A percentile compares a stretch with the other conserved stretches of the same genome.
These are phyloP conservation scores for Papiliotrema terrestris DNA, from an alignment of 1,284 basidiomycete species.

Conservation along the genomic window DNA sequence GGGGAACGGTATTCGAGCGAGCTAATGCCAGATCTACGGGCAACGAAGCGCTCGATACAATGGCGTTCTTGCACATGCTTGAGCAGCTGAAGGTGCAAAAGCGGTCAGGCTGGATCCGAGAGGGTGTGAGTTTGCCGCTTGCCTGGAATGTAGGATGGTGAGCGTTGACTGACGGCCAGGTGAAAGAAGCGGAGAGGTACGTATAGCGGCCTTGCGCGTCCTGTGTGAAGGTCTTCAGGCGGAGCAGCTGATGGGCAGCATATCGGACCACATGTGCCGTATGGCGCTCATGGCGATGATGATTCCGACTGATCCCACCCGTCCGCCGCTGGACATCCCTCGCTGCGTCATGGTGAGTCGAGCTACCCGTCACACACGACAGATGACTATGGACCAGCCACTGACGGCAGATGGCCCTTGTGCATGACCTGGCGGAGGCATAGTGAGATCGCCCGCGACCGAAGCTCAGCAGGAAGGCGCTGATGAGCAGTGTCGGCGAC, in stretches of 20 bases:
- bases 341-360: constrained; percentile 53
- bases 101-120: constrained; percentile 87
- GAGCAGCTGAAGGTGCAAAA: constrained; percentile 90
- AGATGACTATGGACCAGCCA: not conserved
- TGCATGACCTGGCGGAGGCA: constrained; percentile 95
- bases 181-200: constrained; percentile 74
- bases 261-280: constrained; percentile 96
- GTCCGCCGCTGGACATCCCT: constrained; percentile 63
- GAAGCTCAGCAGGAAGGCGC: not conserved
- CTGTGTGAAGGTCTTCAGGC: too few relatives aligned
- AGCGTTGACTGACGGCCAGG: constrained; percentile 51
- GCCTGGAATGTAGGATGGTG: not conserved
- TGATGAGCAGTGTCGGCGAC: constrained; percentile 66
- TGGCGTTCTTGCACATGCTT: constrained; percentile 84
- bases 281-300: constrained; percentile 92
- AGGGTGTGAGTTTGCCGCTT: constrained; percentile 57
- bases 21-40: constrained; percentile 57
- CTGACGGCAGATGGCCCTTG: constrained; percentile 63
- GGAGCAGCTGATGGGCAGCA: constrained; percentile 53
- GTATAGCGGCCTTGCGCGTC: too few relatives aligned
- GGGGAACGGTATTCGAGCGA: too few relatives aligned
- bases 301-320: constrained; percentile 56
- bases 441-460: constrained; percentile 51
- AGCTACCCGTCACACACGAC: too few relatives aligned
- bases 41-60: constrained; percentile 60